Evolutionary conservation across 2,329 filamentous ascomycete species (phyloP), one percentile per base, ranked within the genome.

Genomic region (Xylariaceae sp.): DNA sequence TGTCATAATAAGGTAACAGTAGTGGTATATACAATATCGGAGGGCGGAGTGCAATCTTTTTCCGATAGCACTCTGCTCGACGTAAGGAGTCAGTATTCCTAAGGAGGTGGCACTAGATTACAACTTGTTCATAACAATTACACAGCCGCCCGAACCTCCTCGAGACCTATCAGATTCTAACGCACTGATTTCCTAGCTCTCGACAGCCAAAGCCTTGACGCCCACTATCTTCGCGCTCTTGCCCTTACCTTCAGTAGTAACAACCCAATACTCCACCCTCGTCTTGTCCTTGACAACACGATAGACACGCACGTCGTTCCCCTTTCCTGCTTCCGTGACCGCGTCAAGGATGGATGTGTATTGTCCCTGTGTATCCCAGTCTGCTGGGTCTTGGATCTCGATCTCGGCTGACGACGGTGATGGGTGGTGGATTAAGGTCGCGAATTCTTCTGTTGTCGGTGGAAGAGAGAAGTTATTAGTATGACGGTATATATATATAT

Each of bases 211-310:
- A 10, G 85, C 87, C 74, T 88, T 92, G 45, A 85, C 75, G 12
- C 91, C 91, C 6, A 95, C 81, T 48, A 95, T 59, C 67, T 74
- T 57, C 22, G 58, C 56, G 21, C 37, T 77, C 16, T 74, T 76
- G 11, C 74, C 76, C 40, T 76, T 70, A 14, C 67, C 72, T 54
- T 83, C 75, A 55, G 85, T 64, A 19, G 79, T 80, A 37, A 95
- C 70, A 47, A 95, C 71, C 77, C 84, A 95, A 66, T 95, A 95
- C 68, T 94, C 87, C 12, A 76, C 74, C 61, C 85, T 77, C 21
- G 82, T 80, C 11, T 72, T 71, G 36, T 78, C 81, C 56, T 79
- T 72, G 47, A 75, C 70, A 7, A 94, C 80, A 42, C 79, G 74
- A 60, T 93, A 95, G 19, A 95, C 82, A 61, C 83, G 80, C 42